Percentiles rank a stretch among this genome's conserved stretches.
These are phyloP conservation scores for Backusella macrospora DNA, from an alignment of 192 early-diverging fungal species.

Conservation along the genomic window DNA sequence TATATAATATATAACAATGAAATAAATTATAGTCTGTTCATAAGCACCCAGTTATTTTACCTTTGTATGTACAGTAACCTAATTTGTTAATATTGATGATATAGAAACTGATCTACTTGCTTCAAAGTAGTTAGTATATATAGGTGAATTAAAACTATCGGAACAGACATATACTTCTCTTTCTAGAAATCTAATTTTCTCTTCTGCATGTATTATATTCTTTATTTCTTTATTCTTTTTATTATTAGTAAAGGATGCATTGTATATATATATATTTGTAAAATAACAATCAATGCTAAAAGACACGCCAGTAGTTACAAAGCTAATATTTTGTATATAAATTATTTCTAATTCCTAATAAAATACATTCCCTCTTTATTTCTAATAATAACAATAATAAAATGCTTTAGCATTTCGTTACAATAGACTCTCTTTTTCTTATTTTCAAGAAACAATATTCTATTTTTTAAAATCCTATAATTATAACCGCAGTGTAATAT, in stretches of 20 bases:
- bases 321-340: background rate
- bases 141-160: background rate
- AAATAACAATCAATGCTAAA: background rate
- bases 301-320: background rate
- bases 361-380: too few relatives aligned
- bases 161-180: background rate
- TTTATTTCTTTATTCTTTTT: background rate
- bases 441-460: too few relatives aligned
- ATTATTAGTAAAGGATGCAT: background rate
- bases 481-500: too few relatives aligned
- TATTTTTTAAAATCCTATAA: too few relatives aligned
- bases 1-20: too few relatives aligned
- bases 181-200: background rate
- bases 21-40: background rate
- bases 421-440: too few relatives aligned
- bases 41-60: background rate
- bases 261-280: background rate
- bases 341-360: background rate
- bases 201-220: too few relatives aligned
- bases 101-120: background rate
- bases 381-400: too few relatives aligned
- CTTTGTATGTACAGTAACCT: background rate
- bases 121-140: background rate
- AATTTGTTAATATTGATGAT: background rate
- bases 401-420: too few relatives aligned